Evolutionary conservation across 768 basidiomycete genomes (phyloP), one percentile per base, ranked within the genome.

Genomic region (Suillus clintonianus): DNA sequence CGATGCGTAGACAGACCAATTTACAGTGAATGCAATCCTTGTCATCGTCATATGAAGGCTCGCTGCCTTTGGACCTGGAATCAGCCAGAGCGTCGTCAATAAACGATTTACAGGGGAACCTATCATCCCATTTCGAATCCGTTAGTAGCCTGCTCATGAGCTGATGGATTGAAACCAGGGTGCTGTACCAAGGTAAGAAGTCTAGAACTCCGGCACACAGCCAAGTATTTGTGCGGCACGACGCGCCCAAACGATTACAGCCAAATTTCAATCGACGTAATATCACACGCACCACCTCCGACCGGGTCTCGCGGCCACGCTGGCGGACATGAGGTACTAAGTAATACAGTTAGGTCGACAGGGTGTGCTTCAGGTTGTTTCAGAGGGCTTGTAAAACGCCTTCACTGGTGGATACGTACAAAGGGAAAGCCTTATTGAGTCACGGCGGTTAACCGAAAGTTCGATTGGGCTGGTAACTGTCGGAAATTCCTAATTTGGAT

Each of bases 11-110:
- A 36, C 34, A 22, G 36, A 3, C 5, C 55, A 24, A 7, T 27
- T 57, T 78, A 82, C 73, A 67, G 73, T 79, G 34, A 67, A 59
- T 30, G 79, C 69, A 55, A 10, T 68, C 67, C 36, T 74, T 76
- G 10, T 69, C 65, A 19, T 76, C 79, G 10, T 83, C 80, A 30
- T 85, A 86, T 51, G 72, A 83, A 71, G 13, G 76, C 72, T 45
- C 73, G 64, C 61, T 78, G 78, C 0, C 82, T 82, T 15, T 78
- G 72, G 4, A 79, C 75, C 58, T 80, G 74, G 1, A 74, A 82
- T 61, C 72, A 5, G 43, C 67, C 4, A 84, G 71, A 3, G 81
- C 75, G 37, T 68, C 70, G 63, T 83, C 81, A 19, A 83, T 82
- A 0, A 73, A 71, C 17, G 62, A 84, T n/a, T n/a, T n/a, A n/a